These are phyloP conservation scores for Fragilaria crotonensis DNA, from an alignment of 108 stramenopile species.

Conservation along the genomic window DNA sequence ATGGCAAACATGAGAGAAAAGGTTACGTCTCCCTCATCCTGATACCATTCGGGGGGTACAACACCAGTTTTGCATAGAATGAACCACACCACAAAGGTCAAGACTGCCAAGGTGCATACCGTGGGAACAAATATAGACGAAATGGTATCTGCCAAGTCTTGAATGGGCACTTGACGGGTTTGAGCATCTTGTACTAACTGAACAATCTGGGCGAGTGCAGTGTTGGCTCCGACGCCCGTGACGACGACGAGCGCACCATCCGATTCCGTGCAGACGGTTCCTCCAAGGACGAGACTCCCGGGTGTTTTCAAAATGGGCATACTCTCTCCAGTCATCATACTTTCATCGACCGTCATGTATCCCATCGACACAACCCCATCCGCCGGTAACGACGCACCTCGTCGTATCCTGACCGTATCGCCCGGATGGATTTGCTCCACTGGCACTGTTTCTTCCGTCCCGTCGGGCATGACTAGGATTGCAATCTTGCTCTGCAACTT, in stretches of 20 bases:
- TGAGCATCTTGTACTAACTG: slow-evolving; percentile 79
- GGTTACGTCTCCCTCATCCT: slow-evolving; percentile 26
- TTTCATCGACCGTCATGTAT: slow-evolving; percentile 67
- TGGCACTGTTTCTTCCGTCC: slow-evolving; percentile 16
- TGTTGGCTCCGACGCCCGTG: slow-evolving; percentile 44
- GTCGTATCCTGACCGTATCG: slow-evolving; percentile 66
- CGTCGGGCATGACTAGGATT: slow-evolving; percentile 2
- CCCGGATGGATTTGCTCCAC: slow-evolving; percentile 19
- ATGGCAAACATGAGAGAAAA: slow-evolving; percentile 77
- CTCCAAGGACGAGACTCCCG: slow-evolving; percentile 55
- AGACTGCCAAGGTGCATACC: no score
- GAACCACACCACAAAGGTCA: no score
- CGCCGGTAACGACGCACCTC: slow-evolving; percentile 69
- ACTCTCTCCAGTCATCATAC: slow-evolving; percentile 80
- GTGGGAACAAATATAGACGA: no score
- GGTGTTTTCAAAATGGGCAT: slow-evolving; percentile 46
- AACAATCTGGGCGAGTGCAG: slow-evolving; percentile 66
- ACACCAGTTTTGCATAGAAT: no score
- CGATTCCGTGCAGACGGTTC: slow-evolving; percentile 50
- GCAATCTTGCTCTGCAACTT: slow-evolving; percentile 2
- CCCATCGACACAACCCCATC: slow-evolving; percentile 81
- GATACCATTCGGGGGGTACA: slow-evolving; percentile 1
- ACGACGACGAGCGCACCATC: slow-evolving; percentile 31
- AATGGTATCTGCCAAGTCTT: slow-evolving; percentile 75
- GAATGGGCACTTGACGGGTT: slow-evolving; percentile 67